A percentile compares a stretch with the other conserved stretches of the same genome.
phyloP scores from a whole-genome alignment of 2,329 filamentous ascomycete species.

The Cladophialophora psammophila region DNA sequence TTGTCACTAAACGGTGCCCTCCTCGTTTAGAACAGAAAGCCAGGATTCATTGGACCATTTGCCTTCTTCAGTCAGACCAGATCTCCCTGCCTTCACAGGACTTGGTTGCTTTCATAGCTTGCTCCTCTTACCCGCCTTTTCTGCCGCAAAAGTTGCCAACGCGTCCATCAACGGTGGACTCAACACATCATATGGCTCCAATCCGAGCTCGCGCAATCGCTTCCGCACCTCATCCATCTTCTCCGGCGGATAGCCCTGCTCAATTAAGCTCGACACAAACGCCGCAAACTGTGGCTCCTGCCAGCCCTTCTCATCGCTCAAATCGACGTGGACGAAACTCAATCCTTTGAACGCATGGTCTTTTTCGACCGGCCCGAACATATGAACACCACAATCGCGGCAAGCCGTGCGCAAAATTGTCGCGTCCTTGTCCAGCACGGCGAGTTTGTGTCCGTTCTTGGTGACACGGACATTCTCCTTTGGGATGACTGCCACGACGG shows the following conservation, averaged over 20 bases:
- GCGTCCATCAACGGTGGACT: constrained; percentile 70
- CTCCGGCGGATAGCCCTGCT: constrained; percentile 68
- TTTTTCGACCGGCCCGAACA: constrained; percentile 70
- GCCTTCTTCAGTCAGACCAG: not conserved
- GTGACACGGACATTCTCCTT: constrained; percentile 63
- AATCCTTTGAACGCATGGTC: constrained; percentile 72
- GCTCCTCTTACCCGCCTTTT: constrained; percentile 50
- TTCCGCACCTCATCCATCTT: constrained; percentile 63
- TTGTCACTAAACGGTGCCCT: not conserved
- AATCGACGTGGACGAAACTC: constrained; percentile 72
- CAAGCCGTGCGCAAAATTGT: constrained; percentile 69
- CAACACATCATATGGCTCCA: constrained; percentile 69
- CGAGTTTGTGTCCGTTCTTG: constrained; percentile 65
- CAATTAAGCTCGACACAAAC: constrained; percentile 72
- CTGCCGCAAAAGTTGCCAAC: constrained; percentile 63
- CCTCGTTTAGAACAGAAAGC: not conserved
- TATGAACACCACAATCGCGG: constrained; percentile 65
- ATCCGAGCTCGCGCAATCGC: constrained; percentile 61
- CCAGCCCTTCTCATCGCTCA: constrained; percentile 69
- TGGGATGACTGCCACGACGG: constrained; percentile 68
- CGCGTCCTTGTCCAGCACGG: constrained; percentile 63
- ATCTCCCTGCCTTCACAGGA: not conserved
- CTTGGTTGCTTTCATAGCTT: constrained; percentile 17
- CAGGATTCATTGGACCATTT: not conserved
- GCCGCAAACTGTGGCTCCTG: constrained; percentile 75